phyloP scores from a whole-genome alignment of 2,329 filamentous ascomycete species.

The Diaporthe humulicola region DNA sequence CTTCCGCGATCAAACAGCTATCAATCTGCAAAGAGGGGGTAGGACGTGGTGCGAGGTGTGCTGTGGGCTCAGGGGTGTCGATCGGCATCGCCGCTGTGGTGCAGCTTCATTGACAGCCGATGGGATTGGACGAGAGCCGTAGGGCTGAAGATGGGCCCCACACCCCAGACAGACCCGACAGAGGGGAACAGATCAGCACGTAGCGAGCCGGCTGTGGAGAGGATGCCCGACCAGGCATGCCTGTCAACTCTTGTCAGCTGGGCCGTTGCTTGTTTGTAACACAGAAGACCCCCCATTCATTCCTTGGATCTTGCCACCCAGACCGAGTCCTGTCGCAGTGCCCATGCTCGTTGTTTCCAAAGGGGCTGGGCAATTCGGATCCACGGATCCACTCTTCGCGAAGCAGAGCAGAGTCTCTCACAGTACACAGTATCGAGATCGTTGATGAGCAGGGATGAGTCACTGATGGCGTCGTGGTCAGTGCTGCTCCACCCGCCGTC shows the following conservation, averaged over 20 bases:
- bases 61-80: slow-evolving; percentile 27
- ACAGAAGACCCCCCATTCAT: background rate
- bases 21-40: background rate
- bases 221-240: slow-evolving; percentile 19
- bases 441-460: slow-evolving; percentile 20
- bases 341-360: background rate
- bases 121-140: slow-evolving; percentile 34
- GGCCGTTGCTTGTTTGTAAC: slow-evolving; percentile 24
- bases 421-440: background rate
- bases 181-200: slow-evolving; percentile 36
- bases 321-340: background rate
- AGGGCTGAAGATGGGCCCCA: slow-evolving; percentile 39
- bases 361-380: background rate
- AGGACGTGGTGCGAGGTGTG: slow-evolving; percentile 3
- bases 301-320: slow-evolving; percentile 1
- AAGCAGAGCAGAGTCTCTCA: background rate
- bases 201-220: slow-evolving; percentile 29
- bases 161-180: slow-evolving; percentile 37
- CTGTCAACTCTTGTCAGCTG: slow-evolving; percentile 34
- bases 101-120: slow-evolving; percentile 28
- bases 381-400: background rate
- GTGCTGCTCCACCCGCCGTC: background rate
- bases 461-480: background rate
- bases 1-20: slow-evolving; percentile 10
- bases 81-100: slow-evolving; percentile 37